A percentile compares a stretch with the other conserved stretches of the same genome.
Conservation (phyloP, 2,329 filamentous ascomycete species). For the Samsoniella hepiali region DNA sequence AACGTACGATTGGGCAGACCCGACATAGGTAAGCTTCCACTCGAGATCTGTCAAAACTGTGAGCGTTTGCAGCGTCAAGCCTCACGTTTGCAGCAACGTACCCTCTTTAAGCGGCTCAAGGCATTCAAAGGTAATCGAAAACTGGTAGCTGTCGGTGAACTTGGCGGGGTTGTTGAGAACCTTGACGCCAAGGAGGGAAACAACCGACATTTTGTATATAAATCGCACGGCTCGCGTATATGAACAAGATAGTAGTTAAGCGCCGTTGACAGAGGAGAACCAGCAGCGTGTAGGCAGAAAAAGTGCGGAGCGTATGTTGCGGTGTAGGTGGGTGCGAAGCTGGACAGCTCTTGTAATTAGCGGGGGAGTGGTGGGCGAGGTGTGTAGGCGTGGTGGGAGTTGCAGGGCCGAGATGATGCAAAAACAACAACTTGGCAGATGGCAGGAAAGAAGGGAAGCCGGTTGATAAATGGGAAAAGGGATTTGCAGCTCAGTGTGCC, state of each 20-base stretch:
- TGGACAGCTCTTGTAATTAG: not conserved
- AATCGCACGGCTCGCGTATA: not conserved
- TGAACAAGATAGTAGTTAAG: not conserved
- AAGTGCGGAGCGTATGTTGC: slow-evolving; percentile 10
- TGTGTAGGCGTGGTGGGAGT: not conserved
- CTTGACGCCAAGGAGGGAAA: slow-evolving; percentile 91
- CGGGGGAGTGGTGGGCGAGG: not conserved
- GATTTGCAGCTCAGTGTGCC: not conserved
- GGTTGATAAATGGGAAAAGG: slow-evolving; percentile 3
- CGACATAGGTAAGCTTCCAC: slow-evolving; percentile 99
- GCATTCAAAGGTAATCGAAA: slow-evolving; percentile 98
- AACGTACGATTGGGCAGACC: slow-evolving; percentile 91
- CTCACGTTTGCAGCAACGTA: slow-evolving; percentile 35
- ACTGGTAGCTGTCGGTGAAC: slow-evolving; percentile 90
- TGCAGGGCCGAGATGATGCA: not conserved
- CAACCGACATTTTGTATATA: slow-evolving; percentile 72
- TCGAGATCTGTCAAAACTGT: slow-evolving; percentile 69
- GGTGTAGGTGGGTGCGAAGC: slow-evolving; percentile 9
- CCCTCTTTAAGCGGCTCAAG: slow-evolving; percentile 92
- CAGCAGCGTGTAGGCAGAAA: not conserved
- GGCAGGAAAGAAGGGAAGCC: not conserved
- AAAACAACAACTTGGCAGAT: not conserved
- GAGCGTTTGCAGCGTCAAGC: slow-evolving; percentile 16
- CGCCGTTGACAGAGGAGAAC: not conserved
- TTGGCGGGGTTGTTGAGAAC: slow-evolving; percentile 96